These are phyloP conservation scores for Fusarium sulawesiense DNA, from an alignment of 2,329 filamentous ascomycete species.

Conservation along the genomic window DNA sequence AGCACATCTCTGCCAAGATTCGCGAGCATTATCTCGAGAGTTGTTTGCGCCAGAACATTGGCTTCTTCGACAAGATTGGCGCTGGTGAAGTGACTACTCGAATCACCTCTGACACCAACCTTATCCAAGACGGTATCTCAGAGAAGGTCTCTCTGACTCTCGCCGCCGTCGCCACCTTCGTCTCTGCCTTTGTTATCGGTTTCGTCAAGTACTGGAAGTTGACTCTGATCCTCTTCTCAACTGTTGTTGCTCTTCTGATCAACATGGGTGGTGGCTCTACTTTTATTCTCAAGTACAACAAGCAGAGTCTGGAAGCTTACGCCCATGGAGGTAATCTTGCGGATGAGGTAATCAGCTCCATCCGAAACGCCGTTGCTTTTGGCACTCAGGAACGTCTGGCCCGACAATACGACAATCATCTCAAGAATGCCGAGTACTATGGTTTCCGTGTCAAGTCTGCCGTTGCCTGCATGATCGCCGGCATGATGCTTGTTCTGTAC, in stretches of 20 bases:
- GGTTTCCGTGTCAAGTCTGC: conserved; percentile 80
- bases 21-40: conserved; percentile 85
- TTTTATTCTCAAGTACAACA: conserved; percentile 85
- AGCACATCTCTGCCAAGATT: conserved; percentile 82
- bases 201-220: conserved; percentile 95
- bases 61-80: conserved; percentile 91
- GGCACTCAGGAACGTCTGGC: conserved; percentile 94
- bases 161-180: conserved; percentile 81
- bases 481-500: conserved; percentile 86
- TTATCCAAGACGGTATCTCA: conserved; percentile 93
- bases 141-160: conserved; percentile 87
- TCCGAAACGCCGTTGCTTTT: conserved; percentile 92
- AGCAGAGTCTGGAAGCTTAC: conserved; percentile 80
- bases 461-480: conserved; percentile 81
- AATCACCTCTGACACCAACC: conserved; percentile 92
- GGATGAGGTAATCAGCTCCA: conserved; percentile 93
- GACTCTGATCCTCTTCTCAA: conserved; percentile 86
- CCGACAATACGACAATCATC: conserved; percentile 81
- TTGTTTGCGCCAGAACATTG: conserved; percentile 89
- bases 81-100: conserved; percentile 94
- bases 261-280: conserved; percentile 79
- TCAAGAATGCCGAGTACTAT: conserved; percentile 77
- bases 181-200: conserved; percentile 89
- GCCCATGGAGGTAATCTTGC: conserved; percentile 87
- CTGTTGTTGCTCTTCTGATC: conserved; percentile 81